phyloP scores from a whole-genome alignment of 176 grass and related monocot species.

The Pontederia crassipes region DNA sequence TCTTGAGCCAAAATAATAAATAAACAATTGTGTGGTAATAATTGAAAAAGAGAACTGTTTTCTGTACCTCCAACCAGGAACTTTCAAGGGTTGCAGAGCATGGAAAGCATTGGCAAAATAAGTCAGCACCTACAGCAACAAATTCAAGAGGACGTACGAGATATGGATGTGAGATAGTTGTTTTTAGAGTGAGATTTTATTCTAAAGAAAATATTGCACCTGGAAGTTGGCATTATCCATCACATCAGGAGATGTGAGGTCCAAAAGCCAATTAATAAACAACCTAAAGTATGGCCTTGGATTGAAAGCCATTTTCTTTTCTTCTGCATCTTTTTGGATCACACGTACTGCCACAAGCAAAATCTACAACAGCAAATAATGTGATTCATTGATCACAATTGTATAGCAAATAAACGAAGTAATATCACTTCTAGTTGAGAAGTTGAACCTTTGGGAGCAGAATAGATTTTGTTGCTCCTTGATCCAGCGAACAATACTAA shows the following conservation, averaged over 20 bases:
- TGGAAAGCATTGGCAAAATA: constrained; percentile 42
- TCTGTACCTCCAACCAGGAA: constrained; percentile 40
- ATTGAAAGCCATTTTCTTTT: constrained; percentile 79
- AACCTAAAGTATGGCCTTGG: constrained; percentile 73
- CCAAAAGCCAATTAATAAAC: constrained; percentile 85
- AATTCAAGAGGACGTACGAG: constrained; percentile 4
- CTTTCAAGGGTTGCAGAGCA: constrained; percentile 36
- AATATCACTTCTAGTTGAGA: background rate
- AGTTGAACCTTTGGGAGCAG: constrained; percentile 62
- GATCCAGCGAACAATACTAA: constrained; percentile 58
- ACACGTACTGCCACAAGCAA: constrained; percentile 49
- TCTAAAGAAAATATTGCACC: constrained; percentile 25
- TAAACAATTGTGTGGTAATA: no score
- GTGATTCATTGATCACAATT: background rate
- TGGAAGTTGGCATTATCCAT: constrained; percentile 64
- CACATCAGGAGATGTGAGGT: constrained; percentile 61
- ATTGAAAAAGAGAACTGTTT: no score
- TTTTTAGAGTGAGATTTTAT: no score
- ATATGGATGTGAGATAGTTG: background rate
- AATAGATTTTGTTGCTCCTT: constrained; percentile 60
- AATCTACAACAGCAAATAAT: constrained; percentile 41
- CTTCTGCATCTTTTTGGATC: constrained; percentile 87
- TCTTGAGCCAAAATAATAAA: background rate
- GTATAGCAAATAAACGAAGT: background rate
- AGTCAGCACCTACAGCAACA: constrained; percentile 36